A percentile compares a stretch with the other conserved stretches of the same genome.
These are phyloP conservation scores for Akebia trifoliata DNA, from an alignment of 164 flowering plant genomes.

Conservation along the genomic window DNA sequence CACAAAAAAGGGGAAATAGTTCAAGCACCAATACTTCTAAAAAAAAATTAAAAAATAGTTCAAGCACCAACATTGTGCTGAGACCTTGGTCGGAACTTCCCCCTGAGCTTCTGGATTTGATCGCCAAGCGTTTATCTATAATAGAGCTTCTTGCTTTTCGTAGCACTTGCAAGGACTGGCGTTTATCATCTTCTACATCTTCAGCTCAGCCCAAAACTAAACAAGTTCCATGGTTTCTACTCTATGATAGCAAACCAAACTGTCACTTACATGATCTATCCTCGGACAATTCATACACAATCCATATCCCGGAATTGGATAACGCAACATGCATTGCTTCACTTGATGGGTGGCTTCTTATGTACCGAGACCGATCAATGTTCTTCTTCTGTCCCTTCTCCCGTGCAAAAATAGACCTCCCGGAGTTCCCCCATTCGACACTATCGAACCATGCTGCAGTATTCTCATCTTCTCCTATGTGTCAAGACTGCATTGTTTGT, in stretches of 20 bases:
- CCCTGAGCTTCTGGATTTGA: conserved; percentile 11
- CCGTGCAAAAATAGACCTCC: conserved; percentile 18
- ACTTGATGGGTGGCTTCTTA: conserved; percentile 26
- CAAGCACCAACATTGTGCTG: background rate
- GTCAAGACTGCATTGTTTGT: conserved; percentile 22
- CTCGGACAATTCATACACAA: background rate
- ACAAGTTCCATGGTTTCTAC: conserved; percentile 17
- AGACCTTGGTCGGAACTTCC: conserved; percentile 23
- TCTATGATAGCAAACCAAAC: background rate
- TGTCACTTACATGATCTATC: background rate
- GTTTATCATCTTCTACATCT: conserved; percentile 13
- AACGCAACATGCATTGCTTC: conserved; percentile 30
- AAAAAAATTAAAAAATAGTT: background rate
- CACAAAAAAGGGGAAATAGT: too few species aligned
- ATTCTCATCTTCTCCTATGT: conserved; percentile 25
- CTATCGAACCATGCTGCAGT: conserved; percentile 12
- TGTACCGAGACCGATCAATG: conserved; percentile 8
- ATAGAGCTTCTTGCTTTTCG: conserved; percentile 19
- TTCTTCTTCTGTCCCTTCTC: conserved; percentile 30
- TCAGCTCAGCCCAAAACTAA: conserved; percentile 9
- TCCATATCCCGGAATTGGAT: conserved; percentile 18
- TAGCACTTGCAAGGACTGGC: conserved; percentile 22
- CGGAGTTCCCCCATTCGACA: conserved; percentile 13
- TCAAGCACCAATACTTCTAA: too few species aligned
- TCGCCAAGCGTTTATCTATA: conserved; percentile 13